Base-by-base conservation (phyloP, 768 basidiomycete species). In the Termitomyces sp. region DNA sequence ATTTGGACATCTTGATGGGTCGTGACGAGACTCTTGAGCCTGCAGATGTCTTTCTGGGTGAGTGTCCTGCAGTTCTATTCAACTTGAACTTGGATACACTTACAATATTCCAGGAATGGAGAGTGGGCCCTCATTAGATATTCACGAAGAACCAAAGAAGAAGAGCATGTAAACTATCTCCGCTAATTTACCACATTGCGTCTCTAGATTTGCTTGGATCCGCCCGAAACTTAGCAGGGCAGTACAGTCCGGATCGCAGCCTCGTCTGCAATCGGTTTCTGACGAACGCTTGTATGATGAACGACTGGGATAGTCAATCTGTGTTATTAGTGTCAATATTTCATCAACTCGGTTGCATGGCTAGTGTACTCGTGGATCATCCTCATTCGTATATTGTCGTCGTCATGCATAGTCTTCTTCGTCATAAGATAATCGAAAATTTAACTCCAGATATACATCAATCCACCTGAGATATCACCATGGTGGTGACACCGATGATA, bases 1-100 rank as follows among this genome's bases (percentile, higher is more conserved):
- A 91, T 61, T 82, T 95, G 27, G 96, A 99, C 69, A 91, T 98
- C 63, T 72, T 99, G 56, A 90, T 91, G 84, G 96, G 96, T 45
- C 84, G 88, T 39, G 96, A 99, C 66, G 92, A 97, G 70, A 77
- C 73, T 23, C 77, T 99, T 54, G 87, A 88, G 27, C 79, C 86
- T 4, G 73, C 73, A 2, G 96, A 98, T 67, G 79, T 96, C 62
- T 90, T 98, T 76, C 76, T 80, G 39, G 86, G 94, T 85, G 63
- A 44, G 82, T 72, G 32, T 21, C 14, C 30, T 27, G 14, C 14
- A 16, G 35, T 7, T 44, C 17, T 42, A 23, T 52, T 23, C 9
- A 23, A 17, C 23, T 46, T 35, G 17, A 27, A 39, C 8, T 55
- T 37, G 12, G 21, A 25, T 25, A 23, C 25, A 50, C 39, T 52